Evolutionary conservation across 208 protist species (phyloP).

Genomic region (Acanthamoeba sp.): DNA sequence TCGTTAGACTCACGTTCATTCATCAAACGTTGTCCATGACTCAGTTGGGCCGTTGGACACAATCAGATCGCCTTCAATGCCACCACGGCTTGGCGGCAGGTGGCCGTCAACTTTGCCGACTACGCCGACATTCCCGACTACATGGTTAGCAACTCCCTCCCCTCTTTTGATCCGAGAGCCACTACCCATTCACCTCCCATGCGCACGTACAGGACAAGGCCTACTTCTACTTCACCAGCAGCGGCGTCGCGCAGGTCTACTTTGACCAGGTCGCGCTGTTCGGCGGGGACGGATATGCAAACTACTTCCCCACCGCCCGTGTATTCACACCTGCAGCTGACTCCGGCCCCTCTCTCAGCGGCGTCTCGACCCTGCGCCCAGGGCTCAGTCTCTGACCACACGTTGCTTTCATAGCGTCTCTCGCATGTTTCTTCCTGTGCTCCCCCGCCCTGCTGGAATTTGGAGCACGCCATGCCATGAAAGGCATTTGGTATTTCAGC

Average conservation of each 20-base stretch:
- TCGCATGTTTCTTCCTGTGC: too few species aligned
- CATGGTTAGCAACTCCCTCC: neutral
- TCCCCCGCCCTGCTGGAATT: too few species aligned
- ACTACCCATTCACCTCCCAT: too few species aligned
- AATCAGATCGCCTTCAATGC: neutral
- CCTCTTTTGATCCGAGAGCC: too few species aligned
- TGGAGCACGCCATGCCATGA: too few species aligned
- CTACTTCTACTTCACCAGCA: slow-evolving; percentile 12
- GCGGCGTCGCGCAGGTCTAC: neutral
- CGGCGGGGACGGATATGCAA: neutral
- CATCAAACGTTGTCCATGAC: neutral
- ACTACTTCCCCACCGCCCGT: slow-evolving; percentile 8
- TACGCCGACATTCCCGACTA: neutral
- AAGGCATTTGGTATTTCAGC: too few species aligned
- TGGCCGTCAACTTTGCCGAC: slow-evolving; percentile 9
- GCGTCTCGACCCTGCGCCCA: neutral
- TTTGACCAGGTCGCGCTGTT: neutral
- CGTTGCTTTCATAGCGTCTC: too few species aligned
- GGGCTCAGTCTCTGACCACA: too few species aligned
- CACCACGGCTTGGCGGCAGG: neutral
- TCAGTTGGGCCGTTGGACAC: neutral
- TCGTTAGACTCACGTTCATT: too few species aligned
- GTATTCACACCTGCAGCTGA: neutral
- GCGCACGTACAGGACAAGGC: neutral
- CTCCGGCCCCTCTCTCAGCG: neutral